Evolutionary conservation across 2,329 filamentous ascomycete genomes (phyloP).

Genomic region (Aspergillus transmontanensis): DNA sequence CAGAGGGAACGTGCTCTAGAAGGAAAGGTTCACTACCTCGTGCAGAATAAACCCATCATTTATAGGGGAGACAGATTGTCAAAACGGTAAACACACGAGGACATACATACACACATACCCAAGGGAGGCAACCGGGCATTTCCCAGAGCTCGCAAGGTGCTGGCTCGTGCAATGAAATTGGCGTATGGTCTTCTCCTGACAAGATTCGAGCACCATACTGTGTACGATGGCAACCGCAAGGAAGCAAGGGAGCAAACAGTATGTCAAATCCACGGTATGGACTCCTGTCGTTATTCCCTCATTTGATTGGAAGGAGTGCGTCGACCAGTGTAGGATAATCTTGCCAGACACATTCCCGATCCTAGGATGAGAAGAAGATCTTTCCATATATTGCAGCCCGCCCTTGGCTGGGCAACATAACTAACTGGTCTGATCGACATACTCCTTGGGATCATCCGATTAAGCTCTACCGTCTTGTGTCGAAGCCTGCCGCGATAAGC

Average conservation of each 20-base stretch:
- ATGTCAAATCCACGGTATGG: background rate
- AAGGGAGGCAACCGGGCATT: background rate
- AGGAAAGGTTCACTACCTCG: background rate
- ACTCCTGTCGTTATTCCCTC: background rate
- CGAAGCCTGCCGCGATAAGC: background rate
- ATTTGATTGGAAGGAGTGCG: background rate
- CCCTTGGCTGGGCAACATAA: conserved; percentile 14
- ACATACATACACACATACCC: background rate
- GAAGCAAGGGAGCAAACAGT: background rate
- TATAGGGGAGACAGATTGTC: background rate
- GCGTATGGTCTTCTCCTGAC: background rate
- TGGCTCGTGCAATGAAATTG: background rate
- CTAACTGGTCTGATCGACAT: conserved; percentile 8
- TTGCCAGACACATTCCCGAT: background rate
- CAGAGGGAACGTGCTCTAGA: background rate
- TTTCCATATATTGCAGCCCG: background rate
- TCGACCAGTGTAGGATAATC: background rate
- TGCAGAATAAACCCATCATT: background rate
- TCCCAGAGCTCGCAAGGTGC: background rate
- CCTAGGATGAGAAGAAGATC: background rate
- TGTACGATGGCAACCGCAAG: background rate
- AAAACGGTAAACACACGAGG: background rate
- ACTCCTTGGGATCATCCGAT: background rate
- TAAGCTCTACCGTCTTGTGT: background rate
- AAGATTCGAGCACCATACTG: conserved; percentile 4